Evolutionary conservation across 1,284 basidiomycete genomes (phyloP), one percentile per base, ranked within the genome.

Genomic region (Prillingera fragicola): DNA sequence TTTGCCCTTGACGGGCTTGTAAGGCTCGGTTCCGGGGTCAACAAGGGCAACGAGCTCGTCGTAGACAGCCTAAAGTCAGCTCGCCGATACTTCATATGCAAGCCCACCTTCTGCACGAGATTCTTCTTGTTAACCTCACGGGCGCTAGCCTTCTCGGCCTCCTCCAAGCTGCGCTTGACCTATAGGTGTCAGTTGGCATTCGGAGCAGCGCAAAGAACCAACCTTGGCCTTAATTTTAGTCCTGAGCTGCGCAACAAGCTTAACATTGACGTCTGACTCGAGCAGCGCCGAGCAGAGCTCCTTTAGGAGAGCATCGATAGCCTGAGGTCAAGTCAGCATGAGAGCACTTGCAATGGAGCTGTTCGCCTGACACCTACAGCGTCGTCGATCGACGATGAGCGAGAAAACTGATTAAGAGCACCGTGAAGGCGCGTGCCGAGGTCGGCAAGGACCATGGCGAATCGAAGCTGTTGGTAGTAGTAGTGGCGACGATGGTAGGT

Each of bases 231-330:
- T 94, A 67, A 97, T 90, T 65, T 90, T 89, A 55, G 85, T 82
- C 54, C 92, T 80, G 45, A 97, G 73, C 43, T 82, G 80, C 8
- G 87, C 80, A 21, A 97, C 95, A 18, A 98, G 81, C 68, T 92
- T 94, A 60, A 99, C 94, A 65, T 98, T 99, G 50, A 99, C 94
- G 73, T 99, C 95, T 22, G 91, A 85, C 73, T 96, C 91, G 41
- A 98, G 80, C 36, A 99, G 76, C 3, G 94, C 95, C 21, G 88
- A 79, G 52, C 88, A 91, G 54, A 99, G 87, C 71, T 94, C 87
- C 73, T 97, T 98, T 55, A 99, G 81, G 12, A 90, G 82, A 6
- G 82, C 82, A 75, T 97, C 94, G 61, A 98, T 82, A 36, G 91
- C 88, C 90, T 87, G 51, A 27, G 40, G 36, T 57, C 19, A 48